A percentile compares a stretch with the other conserved stretches of the same genome.
These are phyloP conservation scores for Pichia membranifaciens DNA, from an alignment of 805 yeast species.

Conservation along the genomic window DNA sequence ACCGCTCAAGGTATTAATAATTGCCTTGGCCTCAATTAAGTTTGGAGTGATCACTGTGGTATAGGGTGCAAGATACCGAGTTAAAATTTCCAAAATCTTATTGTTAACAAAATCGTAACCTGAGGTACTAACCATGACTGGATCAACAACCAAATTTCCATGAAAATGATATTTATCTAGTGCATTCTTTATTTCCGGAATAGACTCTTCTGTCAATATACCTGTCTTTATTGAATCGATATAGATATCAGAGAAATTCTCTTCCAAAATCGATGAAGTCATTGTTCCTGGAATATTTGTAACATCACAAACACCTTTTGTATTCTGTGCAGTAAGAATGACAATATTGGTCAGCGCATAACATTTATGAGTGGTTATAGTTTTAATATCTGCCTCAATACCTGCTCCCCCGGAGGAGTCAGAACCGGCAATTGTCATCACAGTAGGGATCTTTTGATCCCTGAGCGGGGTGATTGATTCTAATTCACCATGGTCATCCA, in stretches of 20 bases:
- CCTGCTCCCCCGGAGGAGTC: slow-evolving; percentile 94
- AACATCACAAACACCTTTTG: slow-evolving; percentile 29
- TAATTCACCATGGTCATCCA: not conserved
- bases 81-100: slow-evolving; percentile 24
- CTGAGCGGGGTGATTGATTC: slow-evolving; percentile 8
- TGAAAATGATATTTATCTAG: slow-evolving; percentile 19
- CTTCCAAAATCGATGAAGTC: slow-evolving; percentile 4
- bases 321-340: slow-evolving; percentile 80
- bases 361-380: slow-evolving; percentile 72
- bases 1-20: slow-evolving; percentile 1
- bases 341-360: slow-evolving; percentile 75
- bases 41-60: slow-evolving; percentile 74
- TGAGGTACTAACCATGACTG: slow-evolving; percentile 79
- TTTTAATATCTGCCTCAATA: slow-evolving; percentile 82
- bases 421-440: slow-evolving; percentile 61
- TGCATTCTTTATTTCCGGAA: slow-evolving; percentile 36
- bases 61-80: slow-evolving; percentile 40
- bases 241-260: slow-evolving; percentile 29
- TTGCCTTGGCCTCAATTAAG: slow-evolving; percentile 50
- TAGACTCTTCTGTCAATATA: slow-evolving; percentile 52
- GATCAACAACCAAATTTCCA: slow-evolving; percentile 54
- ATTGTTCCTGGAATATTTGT: not conserved
- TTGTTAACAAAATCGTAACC: slow-evolving; percentile 53
- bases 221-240: slow-evolving; percentile 75
- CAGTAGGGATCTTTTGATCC: slow-evolving; percentile 29